Base-by-base conservation (phyloP, 805 yeast species). In the Saccharomyces eubayanus region DNA sequence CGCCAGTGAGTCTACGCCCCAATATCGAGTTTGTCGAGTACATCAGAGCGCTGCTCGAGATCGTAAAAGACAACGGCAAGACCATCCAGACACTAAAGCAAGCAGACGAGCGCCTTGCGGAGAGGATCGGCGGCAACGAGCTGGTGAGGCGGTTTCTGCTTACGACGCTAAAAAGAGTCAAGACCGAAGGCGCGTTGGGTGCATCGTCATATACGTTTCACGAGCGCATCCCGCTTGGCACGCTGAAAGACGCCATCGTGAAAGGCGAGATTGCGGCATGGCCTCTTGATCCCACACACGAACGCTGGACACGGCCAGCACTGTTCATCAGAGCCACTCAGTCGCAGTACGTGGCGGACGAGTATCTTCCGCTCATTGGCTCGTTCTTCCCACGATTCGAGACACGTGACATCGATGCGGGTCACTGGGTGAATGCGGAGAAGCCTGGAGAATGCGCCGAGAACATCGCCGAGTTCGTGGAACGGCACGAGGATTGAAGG, bases 341-440 rank as follows among this genome's bases (percentile, higher is more conserved):
- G 47, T 87, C 96, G 1, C 69, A 74, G 5, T 91, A 89, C 65
- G 84, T 92, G 20, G 85, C 95, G 0, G 97, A 91, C 67, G 96
- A 90, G 56, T 80, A 79, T 28, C 67, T 90, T 24, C 84, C 87
- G 0, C 80, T 79, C 20, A 85, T 89, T 50, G 95, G 91, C 1
- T 71, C 73, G 53, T 87, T 80, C 63, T 92, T 89, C 71, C 97
- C 97, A 0, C 73, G 75, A 28, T 89, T 89, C 63, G 87, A 82
- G 56, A 71, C 87, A 12, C 74, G 79, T 47, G 96, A 87, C 63
- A 73, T 94, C 27, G 84, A 88, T 20, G 81, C 91, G 0, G 97
- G 97, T 1, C 99, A 92, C 69, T 92, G 97, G 96, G 80, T 91
- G 14, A 89, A 89, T 59, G 81, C 89, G 45, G 97, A 92, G 64